Conservation (phyloP, 345 rosid genomes). For the Ricinus communis region DNA sequence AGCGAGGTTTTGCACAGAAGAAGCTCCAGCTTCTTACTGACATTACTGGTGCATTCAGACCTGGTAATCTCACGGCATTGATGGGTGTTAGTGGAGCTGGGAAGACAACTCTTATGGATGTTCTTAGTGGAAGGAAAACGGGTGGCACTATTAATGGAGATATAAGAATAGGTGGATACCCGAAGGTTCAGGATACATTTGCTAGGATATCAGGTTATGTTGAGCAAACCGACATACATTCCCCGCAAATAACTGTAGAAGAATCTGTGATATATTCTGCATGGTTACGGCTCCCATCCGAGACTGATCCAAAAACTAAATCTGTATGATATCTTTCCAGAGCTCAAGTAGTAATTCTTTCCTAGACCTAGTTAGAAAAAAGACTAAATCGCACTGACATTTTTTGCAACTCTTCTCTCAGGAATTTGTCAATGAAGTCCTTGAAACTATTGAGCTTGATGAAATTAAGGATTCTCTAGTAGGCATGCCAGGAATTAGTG, state of each 20-base stretch:
- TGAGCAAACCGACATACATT: slow-evolving; percentile 81
- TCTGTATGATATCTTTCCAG: slow-evolving; percentile 32
- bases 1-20: slow-evolving; percentile 42
- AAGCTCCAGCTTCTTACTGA: slow-evolving; percentile 62
- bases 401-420: slow-evolving; percentile 18
- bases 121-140: slow-evolving; percentile 84
- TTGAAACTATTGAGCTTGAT: slow-evolving; percentile 72
- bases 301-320: slow-evolving; percentile 55
- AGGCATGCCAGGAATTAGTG: slow-evolving; percentile 57
- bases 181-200: slow-evolving; percentile 68
- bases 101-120: slow-evolving; percentile 82
- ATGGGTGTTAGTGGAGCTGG: slow-evolving; percentile 96
- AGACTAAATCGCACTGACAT: background rate
- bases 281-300: slow-evolving; percentile 69
- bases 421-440: slow-evolving; percentile 72
- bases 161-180: slow-evolving; percentile 63
- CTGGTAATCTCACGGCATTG: slow-evolving; percentile 75
- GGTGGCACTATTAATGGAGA: slow-evolving; percentile 72
- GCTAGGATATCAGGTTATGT: slow-evolving; percentile 86
- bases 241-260: slow-evolving; percentile 64
- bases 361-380: background rate
- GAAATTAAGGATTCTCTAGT: slow-evolving; percentile 66
- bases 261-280: slow-evolving; percentile 78
- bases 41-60: slow-evolving; percentile 63
- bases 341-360: background rate